Evolutionary conservation across 495 filamentous ascomycete species (phyloP).

Genomic region (Staphylotrichum tortipilum): DNA sequence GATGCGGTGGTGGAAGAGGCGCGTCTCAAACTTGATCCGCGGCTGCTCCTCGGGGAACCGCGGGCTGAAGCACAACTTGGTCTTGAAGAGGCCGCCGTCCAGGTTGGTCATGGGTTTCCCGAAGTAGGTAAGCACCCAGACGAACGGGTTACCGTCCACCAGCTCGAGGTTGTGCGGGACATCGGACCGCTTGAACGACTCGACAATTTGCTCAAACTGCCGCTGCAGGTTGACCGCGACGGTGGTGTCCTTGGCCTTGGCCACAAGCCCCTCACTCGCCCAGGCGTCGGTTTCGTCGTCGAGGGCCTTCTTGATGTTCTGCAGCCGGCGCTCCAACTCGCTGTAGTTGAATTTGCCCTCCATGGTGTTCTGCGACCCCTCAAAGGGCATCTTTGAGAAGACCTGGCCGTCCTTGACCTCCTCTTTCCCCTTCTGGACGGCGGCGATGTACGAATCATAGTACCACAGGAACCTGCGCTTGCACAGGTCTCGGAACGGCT

Average conservation of each 20-base stretch:
- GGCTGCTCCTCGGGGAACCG: conserved; percentile 89
- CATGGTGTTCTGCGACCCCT: conserved; percentile 72
- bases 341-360: conserved; percentile 78
- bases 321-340: conserved; percentile 60
- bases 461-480: conserved; percentile 96
- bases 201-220: conserved; percentile 76
- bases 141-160: conserved; percentile 61
- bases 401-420: conserved; percentile 49
- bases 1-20: conserved; percentile 84
- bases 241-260: conserved; percentile 57
- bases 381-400: conserved; percentile 81
- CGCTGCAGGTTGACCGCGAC: conserved; percentile 74
- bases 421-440: conserved; percentile 54
- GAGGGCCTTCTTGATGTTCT: conserved; percentile 55
- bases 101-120: conserved; percentile 88
- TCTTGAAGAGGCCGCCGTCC: conserved; percentile 81
- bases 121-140: conserved; percentile 67
- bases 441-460: conserved; percentile 70
- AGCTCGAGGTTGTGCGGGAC: conserved; percentile 66
- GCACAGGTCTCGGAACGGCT: conserved; percentile 81
- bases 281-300: conserved; percentile 64
- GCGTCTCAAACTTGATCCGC: conserved; percentile 68
- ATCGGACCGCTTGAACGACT: conserved; percentile 59
- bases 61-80: conserved; percentile 76
- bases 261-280: conserved; percentile 55